phyloP scores from a whole-genome alignment of 257 asterid species.

The Lithospermum erythrorhizon region DNA sequence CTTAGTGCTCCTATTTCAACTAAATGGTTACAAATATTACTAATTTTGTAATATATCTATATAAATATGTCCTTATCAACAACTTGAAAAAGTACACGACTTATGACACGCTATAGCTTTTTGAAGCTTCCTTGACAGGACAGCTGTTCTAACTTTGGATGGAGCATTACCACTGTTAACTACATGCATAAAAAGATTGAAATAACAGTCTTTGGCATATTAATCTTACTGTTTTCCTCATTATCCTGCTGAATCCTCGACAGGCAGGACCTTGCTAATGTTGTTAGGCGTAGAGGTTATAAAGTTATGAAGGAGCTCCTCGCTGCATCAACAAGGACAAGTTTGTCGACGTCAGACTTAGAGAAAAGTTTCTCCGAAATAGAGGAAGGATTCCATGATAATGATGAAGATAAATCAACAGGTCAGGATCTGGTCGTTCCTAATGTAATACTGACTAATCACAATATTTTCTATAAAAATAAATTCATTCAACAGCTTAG shows the following conservation, averaged over 20 bases:
- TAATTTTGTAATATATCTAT: too few relatives aligned
- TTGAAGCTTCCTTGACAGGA: too few relatives aligned
- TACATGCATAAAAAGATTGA: too few relatives aligned
- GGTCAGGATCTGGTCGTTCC: constrained; percentile 13
- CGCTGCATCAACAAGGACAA: constrained; percentile 19
- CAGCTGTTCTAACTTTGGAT: too few relatives aligned
- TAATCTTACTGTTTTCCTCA: background rate
- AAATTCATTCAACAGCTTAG: constrained; percentile 17
- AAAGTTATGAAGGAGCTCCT: constrained; percentile 56
- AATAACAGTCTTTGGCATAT: background rate
- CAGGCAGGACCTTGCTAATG: constrained; percentile 78
- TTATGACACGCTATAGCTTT: too few relatives aligned
- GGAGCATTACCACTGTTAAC: too few relatives aligned
- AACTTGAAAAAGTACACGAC: too few relatives aligned
- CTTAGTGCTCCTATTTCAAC: too few relatives aligned
- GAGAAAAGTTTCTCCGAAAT: constrained; percentile 6
- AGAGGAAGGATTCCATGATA: constrained; percentile 21
- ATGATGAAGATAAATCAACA: constrained; percentile 23
- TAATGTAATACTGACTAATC: constrained; percentile 8
- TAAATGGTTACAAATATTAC: too few relatives aligned
- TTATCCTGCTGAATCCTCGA: background rate
- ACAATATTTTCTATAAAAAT: background rate
- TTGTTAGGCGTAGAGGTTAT: constrained; percentile 92
- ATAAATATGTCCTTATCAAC: too few relatives aligned
- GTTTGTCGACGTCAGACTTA: background rate